phyloP scores from a whole-genome alignment of 164 flowering plant species.

The Tinospora cordifolia region DNA sequence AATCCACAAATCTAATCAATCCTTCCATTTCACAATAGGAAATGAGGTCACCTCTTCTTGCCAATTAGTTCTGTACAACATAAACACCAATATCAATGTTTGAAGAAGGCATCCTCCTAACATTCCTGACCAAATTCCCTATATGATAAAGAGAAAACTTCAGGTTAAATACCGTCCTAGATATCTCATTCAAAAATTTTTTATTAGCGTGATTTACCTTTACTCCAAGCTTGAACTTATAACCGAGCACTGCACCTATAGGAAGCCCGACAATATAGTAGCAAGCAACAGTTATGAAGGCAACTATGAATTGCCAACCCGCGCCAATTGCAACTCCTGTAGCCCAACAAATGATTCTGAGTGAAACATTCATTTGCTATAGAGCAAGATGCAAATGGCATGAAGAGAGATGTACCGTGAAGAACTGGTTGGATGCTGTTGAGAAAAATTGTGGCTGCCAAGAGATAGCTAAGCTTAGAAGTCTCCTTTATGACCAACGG shows the following conservation, averaged over 20 bases:
- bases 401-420: slow-evolving; percentile 24
- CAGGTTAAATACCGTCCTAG: background rate
- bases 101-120: slow-evolving; percentile 33
- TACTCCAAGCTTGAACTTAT: slow-evolving; percentile 28
- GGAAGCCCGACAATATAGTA: slow-evolving; percentile 54
- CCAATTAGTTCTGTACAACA: slow-evolving; percentile 37
- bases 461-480: slow-evolving; percentile 31
- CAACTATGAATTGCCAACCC: slow-evolving; percentile 51
- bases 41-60: slow-evolving; percentile 29
- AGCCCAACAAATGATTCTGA: background rate
- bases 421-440: slow-evolving; percentile 48
- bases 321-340: slow-evolving; percentile 65
- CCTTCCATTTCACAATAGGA: background rate
- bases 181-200: background rate
- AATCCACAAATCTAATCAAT: background rate
- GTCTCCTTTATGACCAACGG: slow-evolving; percentile 26
- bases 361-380: background rate
- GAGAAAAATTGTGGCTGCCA: slow-evolving; percentile 42
- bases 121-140: slow-evolving; percentile 52
- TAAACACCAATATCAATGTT: slow-evolving; percentile 25
- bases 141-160: slow-evolving; percentile 4
- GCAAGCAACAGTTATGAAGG: slow-evolving; percentile 37
- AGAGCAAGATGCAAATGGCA: background rate
- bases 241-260: slow-evolving; percentile 40
- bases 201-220: slow-evolving; percentile 8